Evolutionary conservation across 2,329 filamentous ascomycete species (phyloP), one percentile per base, ranked within the genome.

Genomic region (Venturia aucupariae): DNA sequence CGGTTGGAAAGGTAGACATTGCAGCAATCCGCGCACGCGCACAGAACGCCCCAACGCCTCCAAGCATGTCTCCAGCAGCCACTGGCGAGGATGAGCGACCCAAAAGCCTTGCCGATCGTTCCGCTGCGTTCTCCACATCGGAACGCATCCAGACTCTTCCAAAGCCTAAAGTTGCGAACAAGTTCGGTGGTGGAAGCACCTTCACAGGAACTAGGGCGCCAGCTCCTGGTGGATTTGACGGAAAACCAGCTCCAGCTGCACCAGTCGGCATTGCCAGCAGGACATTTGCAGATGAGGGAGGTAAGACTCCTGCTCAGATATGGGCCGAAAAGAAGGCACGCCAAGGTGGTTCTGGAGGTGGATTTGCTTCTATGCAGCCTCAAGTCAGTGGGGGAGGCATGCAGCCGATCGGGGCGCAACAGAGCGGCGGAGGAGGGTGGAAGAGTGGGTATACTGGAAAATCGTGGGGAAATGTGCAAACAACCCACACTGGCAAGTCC

Each of bases 321-420:
- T 99, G 94, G 94, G 93, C 93, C 0, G 94, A 99, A 80, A 96
- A 92, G 80, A 97, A 97, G 80, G 93, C 90, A 44, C 87, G 86
- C 66, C 86, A 94, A 74, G 80, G 75, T 62, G 87, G 84, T 57
- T 79, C 79, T 48, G 78, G 74, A 61, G 78, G 82, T 61, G 62
- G 54, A 51, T 62, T 24, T n/a, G 62, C 54, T 38, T 64, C 59
- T 61, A 77, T 62, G 73, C 79, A 30, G 68, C 30, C 51, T 57
- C 51, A 57, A n/a, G n/a, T 35, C 27, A 57, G 51, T 4, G 51
- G 51, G n/a, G 51, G 51, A 57, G 76, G 7, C 70, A 70, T 30
- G 68, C 76, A 2, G 48, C 82, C 86, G 0, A 78, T 91, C 39
- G 74, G 80, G 61, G 80, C 82, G 61, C 91, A 96, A 74, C 81